Evolutionary conservation across 192 early-diverging fungal genomes (phyloP).

Genomic region (Umbelopsis sp.): DNA sequence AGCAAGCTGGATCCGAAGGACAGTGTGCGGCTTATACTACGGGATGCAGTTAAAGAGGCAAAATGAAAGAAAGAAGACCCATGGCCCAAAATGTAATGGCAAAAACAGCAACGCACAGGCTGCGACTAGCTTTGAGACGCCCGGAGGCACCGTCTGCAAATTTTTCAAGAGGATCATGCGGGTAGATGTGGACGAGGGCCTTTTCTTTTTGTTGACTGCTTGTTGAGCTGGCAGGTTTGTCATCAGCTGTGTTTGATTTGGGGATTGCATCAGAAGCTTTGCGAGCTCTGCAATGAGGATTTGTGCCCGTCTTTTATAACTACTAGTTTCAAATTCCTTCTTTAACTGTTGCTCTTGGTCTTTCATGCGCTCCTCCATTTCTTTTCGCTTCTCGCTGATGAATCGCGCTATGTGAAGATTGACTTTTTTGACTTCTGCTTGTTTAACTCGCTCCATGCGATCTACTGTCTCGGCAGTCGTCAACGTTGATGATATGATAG

Average conservation of each 20-base stretch:
- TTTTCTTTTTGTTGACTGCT: neutral
- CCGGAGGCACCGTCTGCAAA: neutral
- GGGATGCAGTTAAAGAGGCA: neutral
- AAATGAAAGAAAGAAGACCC: neutral
- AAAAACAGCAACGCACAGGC: neutral
- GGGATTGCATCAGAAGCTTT: neutral
- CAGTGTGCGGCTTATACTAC: neutral
- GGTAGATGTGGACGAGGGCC: neutral
- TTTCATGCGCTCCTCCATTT: conserved; percentile 32
- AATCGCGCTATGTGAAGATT: conserved; percentile 25
- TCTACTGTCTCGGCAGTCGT: conserved; percentile 19
- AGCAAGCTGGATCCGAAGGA: no score
- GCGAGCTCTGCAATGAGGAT: conserved; percentile 19
- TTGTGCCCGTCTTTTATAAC: conserved; percentile 6
- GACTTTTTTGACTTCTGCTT: conserved; percentile 12
- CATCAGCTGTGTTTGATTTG: neutral
- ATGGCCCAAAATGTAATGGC: neutral
- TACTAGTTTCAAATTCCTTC: conserved; percentile 12
- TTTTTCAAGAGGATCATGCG: no score
- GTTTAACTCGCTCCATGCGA: neutral
- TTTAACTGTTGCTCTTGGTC: conserved; percentile 21
- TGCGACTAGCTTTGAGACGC: neutral
- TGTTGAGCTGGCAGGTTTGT: neutral
- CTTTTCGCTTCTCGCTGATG: conserved; percentile 29
- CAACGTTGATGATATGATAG: neutral